Evolutionary conservation across 371 early-diverging fungal genomes (phyloP).

Genomic region (Lichtheimia hyalospora): DNA sequence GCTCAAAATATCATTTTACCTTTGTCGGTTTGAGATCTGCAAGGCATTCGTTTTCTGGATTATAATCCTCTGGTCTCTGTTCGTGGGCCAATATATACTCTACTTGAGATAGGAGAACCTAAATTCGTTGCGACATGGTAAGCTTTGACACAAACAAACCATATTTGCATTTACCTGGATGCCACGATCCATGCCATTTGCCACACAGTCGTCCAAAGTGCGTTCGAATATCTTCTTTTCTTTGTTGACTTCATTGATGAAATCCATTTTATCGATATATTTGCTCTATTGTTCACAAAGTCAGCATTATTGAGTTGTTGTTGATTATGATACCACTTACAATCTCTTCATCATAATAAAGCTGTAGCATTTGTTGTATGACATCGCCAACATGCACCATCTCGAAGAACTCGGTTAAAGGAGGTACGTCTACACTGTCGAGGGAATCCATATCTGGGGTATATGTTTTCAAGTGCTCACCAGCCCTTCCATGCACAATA

Average conservation of each 20-base stretch:
- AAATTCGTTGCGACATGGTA: background rate
- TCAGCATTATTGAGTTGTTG: background rate
- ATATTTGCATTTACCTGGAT: constrained; percentile 55
- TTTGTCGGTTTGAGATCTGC: constrained; percentile 71
- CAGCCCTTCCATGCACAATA: constrained; percentile 42
- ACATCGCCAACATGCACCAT: constrained; percentile 86
- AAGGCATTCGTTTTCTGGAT: constrained; percentile 53
- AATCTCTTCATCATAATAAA: constrained; percentile 75
- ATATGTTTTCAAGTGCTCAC: constrained; percentile 54
- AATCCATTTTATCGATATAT: constrained; percentile 82
- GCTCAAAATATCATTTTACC: constrained; percentile 30
- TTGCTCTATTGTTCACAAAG: constrained; percentile 14
- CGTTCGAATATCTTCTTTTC: constrained; percentile 84
- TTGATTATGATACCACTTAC: constrained; percentile 26
- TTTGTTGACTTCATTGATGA: constrained; percentile 77
- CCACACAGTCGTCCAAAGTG: constrained; percentile 80
- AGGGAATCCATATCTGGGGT: constrained; percentile 41
- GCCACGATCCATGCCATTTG: constrained; percentile 84
- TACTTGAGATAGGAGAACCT: constrained; percentile 74
- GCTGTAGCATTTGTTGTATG: constrained; percentile 85
- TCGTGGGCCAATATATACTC: constrained; percentile 68
- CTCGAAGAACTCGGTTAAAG: constrained; percentile 79
- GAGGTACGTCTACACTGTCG: constrained; percentile 37
- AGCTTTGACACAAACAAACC: background rate
- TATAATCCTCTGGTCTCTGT: constrained; percentile 70